phyloP scores from a whole-genome alignment of 768 basidiomycete genomes.

The Macrolepiota dolichaula region DNA sequence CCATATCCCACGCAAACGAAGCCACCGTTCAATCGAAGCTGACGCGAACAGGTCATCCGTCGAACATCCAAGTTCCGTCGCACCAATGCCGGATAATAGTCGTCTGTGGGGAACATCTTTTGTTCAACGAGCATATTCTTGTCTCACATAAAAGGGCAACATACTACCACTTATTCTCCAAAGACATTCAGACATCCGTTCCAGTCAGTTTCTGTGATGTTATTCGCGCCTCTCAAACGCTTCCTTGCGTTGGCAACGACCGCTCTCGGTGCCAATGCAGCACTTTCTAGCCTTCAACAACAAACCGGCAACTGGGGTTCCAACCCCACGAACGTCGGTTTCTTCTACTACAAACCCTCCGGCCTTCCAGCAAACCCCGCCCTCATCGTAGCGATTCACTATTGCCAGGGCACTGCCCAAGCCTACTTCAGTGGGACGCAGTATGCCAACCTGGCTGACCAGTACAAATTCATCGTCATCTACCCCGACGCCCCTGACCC shows the following conservation, averaged over 20 bases:
- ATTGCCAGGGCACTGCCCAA: constrained; percentile 49
- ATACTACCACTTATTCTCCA: background rate
- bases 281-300: constrained; percentile 27
- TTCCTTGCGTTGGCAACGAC: constrained; percentile 16
- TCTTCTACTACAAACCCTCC: constrained; percentile 43
- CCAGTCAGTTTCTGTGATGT: constrained; percentile 10
- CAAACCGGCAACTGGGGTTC: constrained; percentile 45
- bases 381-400: constrained; percentile 51
- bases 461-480: constrained; percentile 47
- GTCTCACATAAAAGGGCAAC: background rate
- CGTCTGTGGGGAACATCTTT: background rate
- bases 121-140: background rate
- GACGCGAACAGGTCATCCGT: background rate
- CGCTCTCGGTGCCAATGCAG: constrained; percentile 21
- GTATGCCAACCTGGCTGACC: constrained; percentile 47
- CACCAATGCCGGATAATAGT: constrained; percentile 5
- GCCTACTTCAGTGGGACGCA: constrained; percentile 47
- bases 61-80: background rate
- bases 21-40: background rate
- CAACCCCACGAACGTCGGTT: constrained; percentile 50
- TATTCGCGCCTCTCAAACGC: constrained; percentile 17
- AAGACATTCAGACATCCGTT: background rate
- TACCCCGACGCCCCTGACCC: constrained; percentile 40
- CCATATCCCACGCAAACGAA: background rate
- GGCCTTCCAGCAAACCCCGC: constrained; percentile 35